Base-by-base conservation (phyloP, 768 basidiomycete genomes). In the Kwoniella sp. region DNA sequence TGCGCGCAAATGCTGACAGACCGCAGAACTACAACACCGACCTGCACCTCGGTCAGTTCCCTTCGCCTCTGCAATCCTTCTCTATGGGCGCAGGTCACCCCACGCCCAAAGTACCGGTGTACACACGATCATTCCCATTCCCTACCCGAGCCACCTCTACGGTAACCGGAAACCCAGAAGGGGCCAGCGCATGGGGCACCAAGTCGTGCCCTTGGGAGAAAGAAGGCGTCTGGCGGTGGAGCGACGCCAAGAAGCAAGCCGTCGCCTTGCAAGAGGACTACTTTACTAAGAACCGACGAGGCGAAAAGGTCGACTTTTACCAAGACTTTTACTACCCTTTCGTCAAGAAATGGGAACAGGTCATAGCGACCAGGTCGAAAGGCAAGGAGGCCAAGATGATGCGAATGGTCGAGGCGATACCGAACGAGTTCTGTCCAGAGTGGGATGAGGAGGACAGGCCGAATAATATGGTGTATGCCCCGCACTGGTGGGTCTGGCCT, bases 151-250 rank as follows among this genome's bases (percentile, higher is more conserved):
- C 79, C 36, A 84, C 84, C 0, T 79, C 80, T 0, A 71, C 78
- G 19, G 78, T 76, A 4, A 69, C 85, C 1, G 77, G 89, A 14
- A 89, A 91, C 64, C 68, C 80, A 0, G 69, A 77, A 0, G 78
- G 51, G 15, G 81, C 8, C 76, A 39, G 28, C 5, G 56, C 81
- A 0, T 92, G 89, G 83, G 59, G 51, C 7, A 60, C 59, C 46
- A 70, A 56, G 83, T 85, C 12, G 71, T 95, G 91, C 66, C 60
- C 91, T 3, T 93, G 91, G 91, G 85, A 88, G 63, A 80, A 84
- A 77, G 90, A 98, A 59, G 88, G 87, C 15, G 88, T 98, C 3
- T 99, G 95, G 93, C 82, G 83, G 0, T 96, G 86, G 84, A 86
- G 89, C 63, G 75, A 71, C 5, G 76, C 75, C 25, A 84, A 83